Evolutionary conservation across 2,329 filamentous ascomycete genomes (phyloP), one percentile per base, ranked within the genome.

Genomic region (Fusarium humuli): DNA sequence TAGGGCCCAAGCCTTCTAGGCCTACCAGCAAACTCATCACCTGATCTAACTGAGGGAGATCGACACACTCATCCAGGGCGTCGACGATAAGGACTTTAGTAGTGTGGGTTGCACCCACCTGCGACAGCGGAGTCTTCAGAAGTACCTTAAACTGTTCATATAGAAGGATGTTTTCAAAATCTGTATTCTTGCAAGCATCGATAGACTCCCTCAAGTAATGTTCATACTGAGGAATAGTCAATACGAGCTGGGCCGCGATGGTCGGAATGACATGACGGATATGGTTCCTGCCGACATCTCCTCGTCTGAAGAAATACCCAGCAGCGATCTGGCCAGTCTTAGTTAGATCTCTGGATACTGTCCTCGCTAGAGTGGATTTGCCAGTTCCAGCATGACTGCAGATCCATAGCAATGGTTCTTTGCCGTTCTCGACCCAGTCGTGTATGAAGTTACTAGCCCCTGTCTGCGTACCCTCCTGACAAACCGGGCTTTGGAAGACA

Each of bases 171-270:
- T 1, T 18, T 34, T 34, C 32, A 8, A 34, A 34, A 4, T 34
- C 16, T 2, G 1, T 4, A 0, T 34, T 18, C 16, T 34, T 34
- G 16, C 16, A 34, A 4, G 32, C 16, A 1, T 10, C 32, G 5
- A 34, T 3, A 0, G 32, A 34, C 0, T 3, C 8, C 2, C 32
- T 34, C 0, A 34, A 6, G 32, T 0, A 10, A 6, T 0, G 4
- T 18, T 34, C 32, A 10, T 3, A 34, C 0, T 34, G 16, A 18
- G 16, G 32, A 3, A 34, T 34, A 0, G 32, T 18, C 0, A 2
- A 18, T 10, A 34, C 0, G 5, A 34, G 32, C 32, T 34, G 32
- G 0, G 32, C 32, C 0, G 16, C 32, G 2, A 34, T 10, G 0
- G 32, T 34, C 0, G 32, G 32, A 34, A 34, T 18, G 5, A 34